Conservation (phyloP, 2,329 filamentous ascomycete genomes). For the Conoideocrella luteorostrata region DNA sequence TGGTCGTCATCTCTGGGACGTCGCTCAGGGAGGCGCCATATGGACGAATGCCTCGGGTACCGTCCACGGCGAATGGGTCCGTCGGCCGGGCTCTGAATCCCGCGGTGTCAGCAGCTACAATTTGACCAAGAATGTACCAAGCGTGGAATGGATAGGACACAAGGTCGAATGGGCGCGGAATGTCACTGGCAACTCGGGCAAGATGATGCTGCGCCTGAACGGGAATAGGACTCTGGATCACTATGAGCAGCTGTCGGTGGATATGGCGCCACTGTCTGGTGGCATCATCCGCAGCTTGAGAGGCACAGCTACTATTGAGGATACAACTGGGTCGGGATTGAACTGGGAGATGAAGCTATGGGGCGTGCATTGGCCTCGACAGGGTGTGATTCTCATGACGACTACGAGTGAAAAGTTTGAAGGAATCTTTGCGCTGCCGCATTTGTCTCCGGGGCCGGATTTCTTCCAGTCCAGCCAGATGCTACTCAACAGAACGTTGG, state of each 20-base stretch:
- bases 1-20: conserved; percentile 34
- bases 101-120: conserved; percentile 51
- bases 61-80: conserved; percentile 70
- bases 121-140: conserved; percentile 56
- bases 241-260: conserved; percentile 33
- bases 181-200: conserved; percentile 66
- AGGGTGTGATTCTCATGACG: conserved; percentile 72
- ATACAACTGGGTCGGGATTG: conserved; percentile 58
- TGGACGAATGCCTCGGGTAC: conserved; percentile 77
- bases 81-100: conserved; percentile 42
- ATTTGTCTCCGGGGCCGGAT: conserved; percentile 59
- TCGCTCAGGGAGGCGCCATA: conserved; percentile 36
- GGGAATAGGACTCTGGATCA: conserved; percentile 44
- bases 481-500: conserved; percentile 68
- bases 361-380: conserved; percentile 79
- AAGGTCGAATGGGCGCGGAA: conserved; percentile 68
- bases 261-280: conserved; percentile 32
- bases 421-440: conserved; percentile 85
- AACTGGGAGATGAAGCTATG: conserved; percentile 75
- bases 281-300: conserved; percentile 61
- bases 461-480: conserved; percentile 53
- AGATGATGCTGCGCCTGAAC: conserved; percentile 59
- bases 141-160: conserved; percentile 56
- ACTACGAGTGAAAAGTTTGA: conserved; percentile 92
- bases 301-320: conserved; percentile 65